Percentiles rank a stretch among this genome's conserved stretches.
phyloP scores from a whole-genome alignment of 805 yeast species.

The Lipomyces yamadae region DNA sequence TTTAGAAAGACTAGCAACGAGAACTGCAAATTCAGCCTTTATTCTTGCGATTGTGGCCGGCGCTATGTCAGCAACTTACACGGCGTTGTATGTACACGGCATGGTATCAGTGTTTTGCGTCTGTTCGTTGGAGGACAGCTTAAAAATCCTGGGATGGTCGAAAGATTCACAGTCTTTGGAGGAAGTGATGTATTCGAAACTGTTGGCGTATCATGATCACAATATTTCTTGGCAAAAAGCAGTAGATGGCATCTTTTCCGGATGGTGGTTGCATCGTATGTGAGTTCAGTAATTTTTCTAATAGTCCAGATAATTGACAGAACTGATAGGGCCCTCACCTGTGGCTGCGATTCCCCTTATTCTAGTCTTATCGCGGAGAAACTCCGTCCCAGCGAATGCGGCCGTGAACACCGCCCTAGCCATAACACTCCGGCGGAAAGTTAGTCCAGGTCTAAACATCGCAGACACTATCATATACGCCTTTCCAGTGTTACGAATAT shows the following conservation, averaged over 20 bases:
- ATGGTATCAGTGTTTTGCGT: slow-evolving; percentile 40
- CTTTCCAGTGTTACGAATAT: slow-evolving; percentile 1
- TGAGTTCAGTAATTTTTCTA: background rate
- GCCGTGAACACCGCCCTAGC: background rate
- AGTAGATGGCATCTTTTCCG: background rate
- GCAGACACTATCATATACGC: slow-evolving; percentile 1
- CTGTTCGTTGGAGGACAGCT: slow-evolving; percentile 39
- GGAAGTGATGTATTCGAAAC: background rate
- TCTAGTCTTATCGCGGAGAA: slow-evolving; percentile 7
- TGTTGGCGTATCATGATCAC: background rate
- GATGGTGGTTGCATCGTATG: slow-evolving; percentile 1
- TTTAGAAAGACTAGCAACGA: slow-evolving; percentile 32
- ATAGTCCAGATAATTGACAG: background rate
- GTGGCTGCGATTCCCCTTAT: background rate
- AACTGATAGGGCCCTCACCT: background rate
- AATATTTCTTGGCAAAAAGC: background rate
- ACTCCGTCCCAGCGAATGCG: background rate
- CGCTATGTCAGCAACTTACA: slow-evolving; percentile 34
- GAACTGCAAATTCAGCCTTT: slow-evolving; percentile 17
- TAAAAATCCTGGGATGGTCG: slow-evolving; percentile 11
- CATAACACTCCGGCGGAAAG: background rate
- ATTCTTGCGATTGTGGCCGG: slow-evolving; percentile 16
- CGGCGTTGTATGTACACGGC: slow-evolving; percentile 42
- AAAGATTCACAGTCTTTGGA: background rate
- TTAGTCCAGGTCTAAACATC: background rate